A percentile compares a stretch with the other conserved stretches of the same genome.
phyloP scores from a whole-genome alignment of 2,329 filamentous ascomycete species.

The Dactylellina parvicollis region DNA sequence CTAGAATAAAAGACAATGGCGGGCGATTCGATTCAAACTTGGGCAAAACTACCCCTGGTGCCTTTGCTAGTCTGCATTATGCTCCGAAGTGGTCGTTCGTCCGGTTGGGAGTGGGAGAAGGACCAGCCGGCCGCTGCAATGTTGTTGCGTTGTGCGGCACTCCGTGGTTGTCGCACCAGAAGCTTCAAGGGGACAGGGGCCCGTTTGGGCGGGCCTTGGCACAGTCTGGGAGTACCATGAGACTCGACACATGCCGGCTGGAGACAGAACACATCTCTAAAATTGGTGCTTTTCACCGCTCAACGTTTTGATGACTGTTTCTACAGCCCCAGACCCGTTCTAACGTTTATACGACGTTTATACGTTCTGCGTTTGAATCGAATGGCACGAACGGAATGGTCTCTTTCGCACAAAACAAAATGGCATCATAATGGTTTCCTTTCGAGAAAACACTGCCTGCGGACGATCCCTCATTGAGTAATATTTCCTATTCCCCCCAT shows the following conservation, averaged over 20 bases:
- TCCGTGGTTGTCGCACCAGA: background rate
- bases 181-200: constrained; percentile 3
- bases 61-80: background rate
- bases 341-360: constrained; percentile 3
- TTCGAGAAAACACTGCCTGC: background rate
- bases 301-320: background rate
- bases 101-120: constrained; percentile 7
- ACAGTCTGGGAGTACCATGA: background rate
- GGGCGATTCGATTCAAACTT: constrained; percentile 17
- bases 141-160: background rate
- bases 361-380: constrained; percentile 1
- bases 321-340: background rate
- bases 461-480: too few relatives aligned
- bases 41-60: background rate
- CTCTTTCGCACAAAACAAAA: too few relatives aligned
- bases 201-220: background rate
- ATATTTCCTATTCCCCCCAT: background rate
- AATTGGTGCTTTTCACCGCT: background rate
- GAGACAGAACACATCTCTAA: background rate
- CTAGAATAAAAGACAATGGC: constrained; percentile 11
- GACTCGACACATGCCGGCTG: background rate
- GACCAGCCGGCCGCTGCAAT: background rate
- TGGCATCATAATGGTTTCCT: background rate
- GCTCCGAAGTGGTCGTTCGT: background rate
- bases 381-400: background rate